Conservation (phyloP, 2,329 filamentous ascomycete genomes). For the Penicillium hordei region DNA sequence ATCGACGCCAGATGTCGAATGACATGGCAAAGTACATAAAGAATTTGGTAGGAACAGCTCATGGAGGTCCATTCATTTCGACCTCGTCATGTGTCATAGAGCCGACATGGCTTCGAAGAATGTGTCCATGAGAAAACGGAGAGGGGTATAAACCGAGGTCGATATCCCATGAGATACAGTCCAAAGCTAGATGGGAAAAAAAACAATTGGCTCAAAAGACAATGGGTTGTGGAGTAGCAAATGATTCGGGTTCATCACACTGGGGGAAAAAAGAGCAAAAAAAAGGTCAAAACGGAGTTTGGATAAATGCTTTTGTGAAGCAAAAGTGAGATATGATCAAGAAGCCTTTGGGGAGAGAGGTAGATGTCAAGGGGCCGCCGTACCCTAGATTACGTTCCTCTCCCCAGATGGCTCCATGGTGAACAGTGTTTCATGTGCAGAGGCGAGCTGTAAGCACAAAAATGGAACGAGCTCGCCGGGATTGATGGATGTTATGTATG, state of each 20-base stretch:
- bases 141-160: conserved; percentile 18
- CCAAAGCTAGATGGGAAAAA: conserved; percentile 1
- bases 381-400: not conserved
- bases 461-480: conserved; percentile 1
- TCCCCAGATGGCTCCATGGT: not conserved
- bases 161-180: conserved; percentile 21
- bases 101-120: conserved; percentile 3
- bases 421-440: conserved; percentile 5
- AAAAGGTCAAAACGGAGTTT: not conserved
- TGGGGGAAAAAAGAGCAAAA: not conserved
- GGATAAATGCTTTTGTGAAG: conserved; percentile 1
- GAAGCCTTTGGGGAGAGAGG: not conserved
- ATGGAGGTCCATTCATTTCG: not conserved
- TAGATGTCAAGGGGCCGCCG: conserved; percentile 5
- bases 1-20: conserved; percentile 12
- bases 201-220: conserved; percentile 4
- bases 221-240: not conserved
- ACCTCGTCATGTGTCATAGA: not conserved
- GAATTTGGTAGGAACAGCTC: not conserved
- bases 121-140: conserved; percentile 17
- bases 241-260: conserved; percentile 1
- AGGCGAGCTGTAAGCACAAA: not conserved
- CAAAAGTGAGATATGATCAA: conserved; percentile 1
- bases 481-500: conserved; percentile 17
- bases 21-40: conserved; percentile 14